Evolutionary conservation across 2,329 filamentous ascomycete genomes (phyloP), one percentile per base, ranked within the genome.

Genomic region (Hypomyces rosellus): DNA sequence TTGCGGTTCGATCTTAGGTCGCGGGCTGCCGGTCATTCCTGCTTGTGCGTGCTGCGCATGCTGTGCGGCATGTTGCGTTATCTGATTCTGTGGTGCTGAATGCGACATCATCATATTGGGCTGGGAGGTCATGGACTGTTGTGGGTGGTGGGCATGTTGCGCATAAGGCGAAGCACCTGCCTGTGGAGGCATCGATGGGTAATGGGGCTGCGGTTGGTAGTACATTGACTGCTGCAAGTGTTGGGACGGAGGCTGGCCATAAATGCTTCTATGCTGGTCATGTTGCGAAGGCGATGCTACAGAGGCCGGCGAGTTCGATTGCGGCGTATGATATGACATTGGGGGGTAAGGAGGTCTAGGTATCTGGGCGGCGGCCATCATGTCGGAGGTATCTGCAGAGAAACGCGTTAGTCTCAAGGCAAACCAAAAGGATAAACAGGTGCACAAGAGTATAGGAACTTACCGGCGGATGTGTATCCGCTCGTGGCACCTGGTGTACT

Each of bases 271-370:
- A 72, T 95, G 89, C 64, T 92, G 89, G 65, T 97, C 92, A 70
- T 96, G 90, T 50, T 84, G 80, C 51, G 90, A 89, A 18, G 89
- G 86, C 34, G 92, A 96, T 56, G 91, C 88, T 61, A 96, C 91
- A 46, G 91, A 95, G 37, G 89, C 89, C 45, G 92, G 92, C 49
- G 92, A 96, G 70, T 92, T 95, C 50, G 91, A 95, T 73, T 96
- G 91, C 49, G 91, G 90, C 15, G 91, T 95, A 69, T 96, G 89
- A 67, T 96, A 96, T 33, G 77, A 78, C 65, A 96, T 95, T 54
- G 89, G 89, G 60, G 91, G 91, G 67, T 95, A 96, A 43, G 84
- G 80, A 60, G 85, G 82, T 68, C 85, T 82, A 69, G 89, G 86
- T 88, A 83, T 78, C 65, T 75, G 72, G 55, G 73, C 73, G 61